Evolutionary conservation across 805 yeast genomes (phyloP).

Genomic region (Spathaspora sp.): DNA sequence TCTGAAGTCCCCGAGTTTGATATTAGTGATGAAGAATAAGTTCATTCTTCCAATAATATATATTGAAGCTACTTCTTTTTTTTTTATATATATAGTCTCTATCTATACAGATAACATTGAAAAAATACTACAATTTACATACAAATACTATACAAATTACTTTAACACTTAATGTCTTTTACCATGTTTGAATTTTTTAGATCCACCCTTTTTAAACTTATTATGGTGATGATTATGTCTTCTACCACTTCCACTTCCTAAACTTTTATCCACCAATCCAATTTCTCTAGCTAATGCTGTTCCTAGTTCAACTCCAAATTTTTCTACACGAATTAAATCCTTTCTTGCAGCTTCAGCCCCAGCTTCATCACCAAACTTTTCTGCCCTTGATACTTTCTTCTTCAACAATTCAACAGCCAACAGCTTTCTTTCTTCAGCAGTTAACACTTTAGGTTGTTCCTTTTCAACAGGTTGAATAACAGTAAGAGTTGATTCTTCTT

Average conservation of each 20-base stretch:
- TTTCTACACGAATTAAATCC: slow-evolving; percentile 68
- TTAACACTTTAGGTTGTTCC: slow-evolving; percentile 32
- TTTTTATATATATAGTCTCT: not conserved
- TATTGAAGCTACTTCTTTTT: not conserved
- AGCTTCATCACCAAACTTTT: slow-evolving; percentile 73
- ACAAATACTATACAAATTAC: not conserved
- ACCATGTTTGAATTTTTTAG: not conserved
- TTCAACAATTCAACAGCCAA: slow-evolving; percentile 64
- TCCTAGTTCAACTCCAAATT: slow-evolving; percentile 75
- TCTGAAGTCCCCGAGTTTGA: slow-evolving; percentile 14
- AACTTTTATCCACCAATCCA: slow-evolving; percentile 45
- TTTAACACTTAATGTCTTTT: not conserved
- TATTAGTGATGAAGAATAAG: slow-evolving; percentile 14
- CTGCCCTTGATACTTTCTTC: slow-evolving; percentile 67
- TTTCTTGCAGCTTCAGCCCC: slow-evolving; percentile 52
- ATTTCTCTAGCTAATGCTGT: slow-evolving; percentile 66
- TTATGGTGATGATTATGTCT: slow-evolving; percentile 2
- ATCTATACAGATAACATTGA: not conserved
- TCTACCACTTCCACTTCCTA: slow-evolving; percentile 17
- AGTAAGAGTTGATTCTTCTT: slow-evolving; percentile 11
- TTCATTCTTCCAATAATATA: no score
- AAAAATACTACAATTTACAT: not conserved
- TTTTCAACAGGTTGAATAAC: slow-evolving; percentile 13
- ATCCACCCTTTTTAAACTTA: slow-evolving; percentile 5
- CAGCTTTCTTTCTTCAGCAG: slow-evolving; percentile 69